Evolutionary conservation across 495 filamentous ascomycete genomes (phyloP).

Genomic region (Lepraria neglecta): DNA sequence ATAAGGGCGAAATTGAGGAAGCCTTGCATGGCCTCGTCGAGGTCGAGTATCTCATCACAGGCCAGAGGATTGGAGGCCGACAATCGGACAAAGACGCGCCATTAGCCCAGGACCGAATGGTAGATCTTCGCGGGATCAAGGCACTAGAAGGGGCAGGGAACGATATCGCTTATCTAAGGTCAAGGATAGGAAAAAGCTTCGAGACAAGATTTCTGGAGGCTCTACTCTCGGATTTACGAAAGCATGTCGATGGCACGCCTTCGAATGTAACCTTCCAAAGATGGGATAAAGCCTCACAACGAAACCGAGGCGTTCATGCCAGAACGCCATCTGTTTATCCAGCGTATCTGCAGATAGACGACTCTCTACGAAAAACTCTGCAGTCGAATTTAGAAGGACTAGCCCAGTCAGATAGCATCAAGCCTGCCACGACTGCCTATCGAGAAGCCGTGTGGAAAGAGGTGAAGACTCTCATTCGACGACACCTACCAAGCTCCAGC

Average conservation of each 20-base stretch:
- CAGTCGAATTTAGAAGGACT: conserved; percentile 66
- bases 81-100: conserved; percentile 28
- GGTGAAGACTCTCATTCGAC: conserved; percentile 77
- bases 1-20: conserved; percentile 70
- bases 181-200: conserved; percentile 78
- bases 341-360: conserved; percentile 64
- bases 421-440: conserved; percentile 74
- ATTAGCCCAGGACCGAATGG: conserved; percentile 34
- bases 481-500: conserved; percentile 79
- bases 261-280: conserved; percentile 67
- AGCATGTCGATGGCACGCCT: conserved; percentile 75
- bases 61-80: conserved; percentile 43
- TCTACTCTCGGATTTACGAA: conserved; percentile 69
- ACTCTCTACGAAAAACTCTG: conserved; percentile 60
- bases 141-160: conserved; percentile 73
- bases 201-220: conserved; percentile 73
- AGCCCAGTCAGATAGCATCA: conserved; percentile 68
- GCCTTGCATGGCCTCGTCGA: conserved; percentile 70
- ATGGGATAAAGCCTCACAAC: conserved; percentile 59
- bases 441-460: conserved; percentile 82
- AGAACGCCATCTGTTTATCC: conserved; percentile 62
- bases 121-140: conserved; percentile 71
- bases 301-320: conserved; percentile 58
- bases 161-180: conserved; percentile 67
- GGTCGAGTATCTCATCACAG: conserved; percentile 71